Evolutionary conservation across 2,329 filamentous ascomycete genomes (phyloP).

Genomic region (Macrophomina pseudophaseolina): DNA sequence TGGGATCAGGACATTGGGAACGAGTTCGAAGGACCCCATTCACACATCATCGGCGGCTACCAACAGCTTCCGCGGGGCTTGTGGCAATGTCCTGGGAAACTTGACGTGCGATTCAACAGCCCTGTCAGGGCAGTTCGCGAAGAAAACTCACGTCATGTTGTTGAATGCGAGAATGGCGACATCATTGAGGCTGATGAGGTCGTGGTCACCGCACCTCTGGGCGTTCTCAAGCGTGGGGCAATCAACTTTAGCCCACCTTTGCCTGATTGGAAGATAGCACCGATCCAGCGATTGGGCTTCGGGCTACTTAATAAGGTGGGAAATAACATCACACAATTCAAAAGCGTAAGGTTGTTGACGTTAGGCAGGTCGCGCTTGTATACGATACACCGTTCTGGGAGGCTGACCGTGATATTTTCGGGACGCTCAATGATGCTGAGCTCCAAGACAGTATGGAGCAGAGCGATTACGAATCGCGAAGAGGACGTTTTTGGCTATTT

Average conservation of each 20-base stretch:
- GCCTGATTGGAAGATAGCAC: slow-evolving; percentile 82
- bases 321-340: not conserved
- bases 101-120: slow-evolving; percentile 77
- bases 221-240: slow-evolving; percentile 82
- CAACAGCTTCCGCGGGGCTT: slow-evolving; percentile 90
- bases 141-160: slow-evolving; percentile 53
- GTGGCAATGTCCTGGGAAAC: slow-evolving; percentile 73
- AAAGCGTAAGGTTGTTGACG: not conserved
- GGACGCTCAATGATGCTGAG: slow-evolving; percentile 77
- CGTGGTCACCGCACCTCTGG: slow-evolving; percentile 88
- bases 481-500: slow-evolving; percentile 96
- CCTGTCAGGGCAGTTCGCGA: slow-evolving; percentile 77
- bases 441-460: slow-evolving; percentile 74
- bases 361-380: slow-evolving; percentile 72
- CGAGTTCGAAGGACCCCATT: slow-evolving; percentile 94
- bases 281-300: slow-evolving; percentile 85
- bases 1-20: slow-evolving; percentile 99
- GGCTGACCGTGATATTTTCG: slow-evolving; percentile 87
- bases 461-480: slow-evolving; percentile 75
- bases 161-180: slow-evolving; percentile 76
- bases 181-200: slow-evolving; percentile 83
- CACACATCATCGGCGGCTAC: slow-evolving; percentile 92
- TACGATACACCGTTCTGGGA: slow-evolving; percentile 95
- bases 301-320: slow-evolving; percentile 87
- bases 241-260: slow-evolving; percentile 88